These are phyloP conservation scores for Saposhnikovia divaricata DNA, from an alignment of 129 eudicot species.

Conservation along the genomic window DNA sequence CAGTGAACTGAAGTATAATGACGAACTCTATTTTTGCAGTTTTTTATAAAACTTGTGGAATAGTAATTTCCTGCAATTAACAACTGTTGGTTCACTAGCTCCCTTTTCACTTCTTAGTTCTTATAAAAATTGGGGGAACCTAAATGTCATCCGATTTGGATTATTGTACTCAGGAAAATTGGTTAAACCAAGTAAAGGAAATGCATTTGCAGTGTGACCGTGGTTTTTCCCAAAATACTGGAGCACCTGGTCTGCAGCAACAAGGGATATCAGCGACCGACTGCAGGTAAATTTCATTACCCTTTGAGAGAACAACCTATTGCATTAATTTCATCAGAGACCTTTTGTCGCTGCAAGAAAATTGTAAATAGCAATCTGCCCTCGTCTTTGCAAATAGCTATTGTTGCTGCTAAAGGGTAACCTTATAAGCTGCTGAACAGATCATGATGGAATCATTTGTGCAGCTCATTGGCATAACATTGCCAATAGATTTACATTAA, in stretches of 20 bases:
- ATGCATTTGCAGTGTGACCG: constrained; percentile 67
- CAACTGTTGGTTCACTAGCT: neutral
- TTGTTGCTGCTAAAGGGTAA: neutral
- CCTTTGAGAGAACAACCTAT: neutral
- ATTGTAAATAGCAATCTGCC: neutral
- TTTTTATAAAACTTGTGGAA: neutral
- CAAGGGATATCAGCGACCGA: constrained; percentile 23
- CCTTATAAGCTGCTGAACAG: no score
- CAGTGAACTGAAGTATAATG: neutral
- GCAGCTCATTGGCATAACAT: no score
- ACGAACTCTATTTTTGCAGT: neutral
- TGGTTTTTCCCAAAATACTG: constrained; percentile 36
- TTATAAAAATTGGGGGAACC: constrained; percentile 2
- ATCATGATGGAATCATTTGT: no score
- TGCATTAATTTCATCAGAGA: neutral
- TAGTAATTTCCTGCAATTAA: neutral
- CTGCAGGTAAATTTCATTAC: constrained; percentile 40
- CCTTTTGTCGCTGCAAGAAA: neutral
- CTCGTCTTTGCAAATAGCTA: neutral
- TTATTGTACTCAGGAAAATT: constrained; percentile 42
- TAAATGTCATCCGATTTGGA: neutral
- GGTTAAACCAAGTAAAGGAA: constrained; percentile 75
- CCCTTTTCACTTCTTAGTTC: neutral
- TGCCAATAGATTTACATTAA: no score
- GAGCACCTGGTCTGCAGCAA: constrained; percentile 30